Evolutionary conservation across 208 protist genomes (phyloP).

Genomic region (Naegleria lovaniensis): DNA sequence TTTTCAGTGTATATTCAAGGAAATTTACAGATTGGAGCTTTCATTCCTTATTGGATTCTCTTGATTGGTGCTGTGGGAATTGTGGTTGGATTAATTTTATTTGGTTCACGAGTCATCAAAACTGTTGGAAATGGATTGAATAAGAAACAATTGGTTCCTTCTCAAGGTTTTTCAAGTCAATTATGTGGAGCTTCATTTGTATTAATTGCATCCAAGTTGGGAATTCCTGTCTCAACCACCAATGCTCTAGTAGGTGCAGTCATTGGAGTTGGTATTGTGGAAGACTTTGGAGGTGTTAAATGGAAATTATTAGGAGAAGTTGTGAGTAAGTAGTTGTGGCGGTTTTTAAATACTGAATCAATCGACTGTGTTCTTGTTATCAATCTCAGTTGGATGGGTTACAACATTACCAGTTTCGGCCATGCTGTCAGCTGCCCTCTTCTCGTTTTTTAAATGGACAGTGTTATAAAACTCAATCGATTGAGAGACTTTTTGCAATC

Average conservation of each 20-base stretch:
- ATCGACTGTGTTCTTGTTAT: too few species aligned
- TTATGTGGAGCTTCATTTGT: constrained; percentile 65
- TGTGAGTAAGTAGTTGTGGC: not conserved
- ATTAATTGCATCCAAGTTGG: constrained; percentile 64
- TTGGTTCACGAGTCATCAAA: constrained; percentile 61
- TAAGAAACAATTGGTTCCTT: constrained; percentile 47
- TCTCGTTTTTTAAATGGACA: not conserved
- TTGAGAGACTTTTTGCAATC: too few species aligned
- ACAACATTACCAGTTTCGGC: not conserved
- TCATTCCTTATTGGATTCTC: constrained; percentile 63
- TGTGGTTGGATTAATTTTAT: constrained; percentile 61
- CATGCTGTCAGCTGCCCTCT: not conserved
- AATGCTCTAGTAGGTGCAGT: constrained; percentile 76
- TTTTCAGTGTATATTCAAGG: constrained; percentile 58
- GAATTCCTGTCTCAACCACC: constrained; percentile 74
- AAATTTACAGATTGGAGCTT: constrained; percentile 39
- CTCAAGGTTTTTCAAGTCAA: constrained; percentile 61
- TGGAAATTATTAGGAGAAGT: not conserved
- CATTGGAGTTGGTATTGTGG: constrained; percentile 65
- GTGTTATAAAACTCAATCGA: too few species aligned
- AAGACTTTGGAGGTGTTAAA: constrained; percentile 24
- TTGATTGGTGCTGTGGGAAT: constrained; percentile 61
- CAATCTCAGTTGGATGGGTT: not conserved
- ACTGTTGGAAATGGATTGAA: constrained; percentile 62
- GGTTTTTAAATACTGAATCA: too few species aligned